Percentiles rank a stretch among this genome's conserved stretches.
Evolutionary conservation across 2,329 filamentous ascomycete species (phyloP).

Genomic region (Plectosphaerella plurivora): DNA sequence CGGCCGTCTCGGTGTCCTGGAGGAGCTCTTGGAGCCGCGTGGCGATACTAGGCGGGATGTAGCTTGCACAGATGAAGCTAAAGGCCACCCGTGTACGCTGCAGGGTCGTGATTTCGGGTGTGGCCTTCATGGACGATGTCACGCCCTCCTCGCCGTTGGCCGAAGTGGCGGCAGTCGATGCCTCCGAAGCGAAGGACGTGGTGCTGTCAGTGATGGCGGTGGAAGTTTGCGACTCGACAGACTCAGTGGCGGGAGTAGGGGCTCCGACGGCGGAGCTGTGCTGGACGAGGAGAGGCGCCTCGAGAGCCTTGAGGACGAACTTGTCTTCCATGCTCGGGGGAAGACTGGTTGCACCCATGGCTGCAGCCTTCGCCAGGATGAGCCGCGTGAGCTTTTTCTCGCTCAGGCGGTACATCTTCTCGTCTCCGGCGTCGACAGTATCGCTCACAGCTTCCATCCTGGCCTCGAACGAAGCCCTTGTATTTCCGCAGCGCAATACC

Average conservation of each 20-base stretch:
- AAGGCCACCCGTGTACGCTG: conserved; percentile 63
- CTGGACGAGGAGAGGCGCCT: conserved; percentile 69
- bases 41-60: conserved; percentile 45
- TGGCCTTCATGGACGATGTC: conserved; percentile 38
- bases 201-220: conserved; percentile 27
- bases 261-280: conserved; percentile 45
- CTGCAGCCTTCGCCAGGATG: conserved; percentile 66
- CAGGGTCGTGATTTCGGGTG: conserved; percentile 47
- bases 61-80: conserved; percentile 59
- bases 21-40: conserved; percentile 36
- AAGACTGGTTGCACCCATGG: conserved; percentile 60
- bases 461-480: conserved; percentile 50
- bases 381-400: conserved; percentile 63
- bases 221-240: conserved; percentile 38
- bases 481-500: conserved; percentile 45
- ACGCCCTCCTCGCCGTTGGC: conserved; percentile 30
- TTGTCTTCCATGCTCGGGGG: conserved; percentile 80
- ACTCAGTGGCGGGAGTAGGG: conserved; percentile 21
- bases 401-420: conserved; percentile 79
- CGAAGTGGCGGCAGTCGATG: conserved; percentile 42
- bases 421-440: conserved; percentile 74
- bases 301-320: conserved; percentile 72
- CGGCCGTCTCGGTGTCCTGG: conserved; percentile 21
- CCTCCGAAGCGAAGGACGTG: conserved; percentile 29
- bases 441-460: conserved; percentile 74